These are phyloP conservation scores for Euphorbia pulcherrima DNA, from an alignment of 345 rosid species.

Conservation along the genomic window DNA sequence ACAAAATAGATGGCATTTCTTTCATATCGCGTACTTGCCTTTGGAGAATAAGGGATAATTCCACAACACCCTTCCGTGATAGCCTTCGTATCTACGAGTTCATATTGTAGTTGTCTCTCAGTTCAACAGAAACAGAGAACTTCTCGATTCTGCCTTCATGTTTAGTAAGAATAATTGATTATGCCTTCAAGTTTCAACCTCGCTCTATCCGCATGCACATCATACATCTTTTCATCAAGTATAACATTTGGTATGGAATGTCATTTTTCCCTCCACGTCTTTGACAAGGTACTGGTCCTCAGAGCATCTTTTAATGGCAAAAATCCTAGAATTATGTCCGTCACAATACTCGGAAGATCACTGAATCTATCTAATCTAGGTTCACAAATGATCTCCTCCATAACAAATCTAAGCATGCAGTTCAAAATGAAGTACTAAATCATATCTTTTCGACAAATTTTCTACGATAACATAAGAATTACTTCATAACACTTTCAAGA, in stretches of 20 bases:
- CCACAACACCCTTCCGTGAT: constrained; percentile 7
- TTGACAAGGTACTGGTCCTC: constrained; percentile 13
- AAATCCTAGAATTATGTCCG: constrained; percentile 1
- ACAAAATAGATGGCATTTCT: constrained; percentile 7
- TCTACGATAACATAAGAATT: background rate
- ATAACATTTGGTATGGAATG: constrained; percentile 4
- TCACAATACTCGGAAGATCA: constrained; percentile 9
- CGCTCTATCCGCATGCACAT: background rate
- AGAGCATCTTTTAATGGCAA: constrained; percentile 11
- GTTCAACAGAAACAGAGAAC: constrained; percentile 1
- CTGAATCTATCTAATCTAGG: constrained; percentile 8
- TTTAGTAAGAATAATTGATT: constrained; percentile 8
- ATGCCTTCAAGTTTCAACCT: constrained; percentile 8
- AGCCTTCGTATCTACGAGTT: constrained; percentile 7
- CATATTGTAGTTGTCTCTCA: constrained; percentile 4
- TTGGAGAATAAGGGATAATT: background rate
- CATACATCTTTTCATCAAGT: constrained; percentile 3
- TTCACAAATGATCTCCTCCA: background rate
- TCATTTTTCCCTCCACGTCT: constrained; percentile 13
- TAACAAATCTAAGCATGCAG: constrained; percentile 4
- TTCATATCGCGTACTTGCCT: background rate
- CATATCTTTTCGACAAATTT: background rate
- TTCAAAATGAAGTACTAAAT: background rate
- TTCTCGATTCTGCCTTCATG: constrained; percentile 13
- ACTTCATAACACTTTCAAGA: background rate